Evolutionary conservation across 1,284 basidiomycete genomes (phyloP), one percentile per base, ranked within the genome.

Genomic region (Hypsizygus ulmarius): DNA sequence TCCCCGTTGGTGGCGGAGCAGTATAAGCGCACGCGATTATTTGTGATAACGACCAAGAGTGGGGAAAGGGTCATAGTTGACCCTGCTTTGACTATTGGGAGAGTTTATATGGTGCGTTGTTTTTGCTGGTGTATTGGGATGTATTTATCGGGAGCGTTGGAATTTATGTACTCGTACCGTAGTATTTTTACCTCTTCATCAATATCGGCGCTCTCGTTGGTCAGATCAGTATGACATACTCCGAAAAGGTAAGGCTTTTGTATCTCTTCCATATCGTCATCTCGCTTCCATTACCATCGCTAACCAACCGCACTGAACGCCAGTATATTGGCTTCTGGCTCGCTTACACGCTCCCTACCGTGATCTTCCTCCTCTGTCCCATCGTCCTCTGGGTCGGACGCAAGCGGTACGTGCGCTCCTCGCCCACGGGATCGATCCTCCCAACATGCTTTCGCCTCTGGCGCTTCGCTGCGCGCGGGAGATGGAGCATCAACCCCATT

Each of bases 1-100:
- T 86, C 84, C 0, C 87, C 89, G 0, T 71, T 92, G 46, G 75
- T 92, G 32, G 90, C 89, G 34, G 87, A 94, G 68, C 86, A 92
- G 61, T 85, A 87, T 62, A 72, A 66, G 51, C 71, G 72, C 45
- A 76, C 72, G 30, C 84, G 75, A 54, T 66, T 75, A 11, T 85
- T 82, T 61, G 67, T 88, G 27, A 47, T 61, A 3, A 78, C 73
- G 3, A 77, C 75, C 1, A 76, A 73, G 52, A 69, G 63, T 15
- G 90, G 90, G 38, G 86, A 92, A 64, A 73, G 82, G 29, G 89
- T 94, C 45, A 84, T 94, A 52, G 80, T 93, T 29, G 90, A 94
- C 63, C 93, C 92, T 0, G 64, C 72, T 0, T 59, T 87, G 59
- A 94, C 93, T 1, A 74, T 82, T 3, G 71, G 82, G 9, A 75